Base-by-base conservation (phyloP, 2,329 filamentous ascomycete genomes). In the Pezicula rhizophila region DNA sequence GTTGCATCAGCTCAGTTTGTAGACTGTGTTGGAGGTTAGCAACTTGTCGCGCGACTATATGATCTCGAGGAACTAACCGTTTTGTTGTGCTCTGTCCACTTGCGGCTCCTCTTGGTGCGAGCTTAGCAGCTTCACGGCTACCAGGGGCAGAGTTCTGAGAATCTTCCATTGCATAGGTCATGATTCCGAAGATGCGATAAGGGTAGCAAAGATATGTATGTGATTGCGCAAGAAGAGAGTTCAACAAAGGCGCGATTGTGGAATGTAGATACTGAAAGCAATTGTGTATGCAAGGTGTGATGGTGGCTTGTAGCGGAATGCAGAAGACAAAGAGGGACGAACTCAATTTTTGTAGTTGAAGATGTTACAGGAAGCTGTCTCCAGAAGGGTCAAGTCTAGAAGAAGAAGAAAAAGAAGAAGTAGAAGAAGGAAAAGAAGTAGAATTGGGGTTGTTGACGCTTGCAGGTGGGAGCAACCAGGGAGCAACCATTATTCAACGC, bases 1-100 rank as follows among this genome's bases (percentile, higher is more conserved):
- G 83, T 68, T 93, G 86, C 92, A 99, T 97, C 59, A 99, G 79
- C 71, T 99, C 93, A 43, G 91, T 95, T 71, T 99, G 93, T 49
- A 99, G 78, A 62, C 93, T 97, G 64, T 17, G 2, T 15, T 33
- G 14, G 2, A 46, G 38, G 35, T 59, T 38, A 58, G 52, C 40
- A 49, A 46, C 18, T 28, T 23, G 14, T 34, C 20, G 45, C 35
- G 12, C 4, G 18, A 46, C 12, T 10, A 38, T 37, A 42, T 28
- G 10, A 15, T 26, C 5, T 12, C 42, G 33, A 35, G 28, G 42
- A 43, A 64, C 70, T 46, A 70, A 90, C 87, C 87, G 80, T 72
- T 91, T 91, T 52, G 83, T 85, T 47, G 89, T 86, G 67, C 84
- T 88, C 64, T 86, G 84, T 34, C 80, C 78, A 66, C 89, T 85